These are phyloP conservation scores for Microbotryomycetes sp. DNA, from an alignment of 1,284 basidiomycete species.

Conservation along the genomic window DNA sequence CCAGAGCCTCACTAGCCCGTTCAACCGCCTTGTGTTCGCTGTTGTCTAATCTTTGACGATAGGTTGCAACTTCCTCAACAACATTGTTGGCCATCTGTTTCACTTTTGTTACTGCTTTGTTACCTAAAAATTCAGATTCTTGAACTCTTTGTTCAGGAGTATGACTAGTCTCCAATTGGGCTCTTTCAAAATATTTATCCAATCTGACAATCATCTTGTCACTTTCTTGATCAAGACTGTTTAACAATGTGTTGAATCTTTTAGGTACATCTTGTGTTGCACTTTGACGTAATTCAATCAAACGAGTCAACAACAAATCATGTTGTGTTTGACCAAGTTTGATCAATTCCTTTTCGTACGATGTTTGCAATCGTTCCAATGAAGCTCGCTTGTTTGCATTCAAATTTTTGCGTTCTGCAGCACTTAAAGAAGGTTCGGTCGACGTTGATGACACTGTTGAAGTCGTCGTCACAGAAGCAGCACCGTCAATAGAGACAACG, in stretches of 20 bases:
- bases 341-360: conserved; percentile 35
- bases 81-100: conserved; percentile 19
- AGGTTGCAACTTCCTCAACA: conserved; percentile 28
- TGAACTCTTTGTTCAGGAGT: conserved; percentile 18
- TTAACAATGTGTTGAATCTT: conserved; percentile 26
- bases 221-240: conserved; percentile 29
- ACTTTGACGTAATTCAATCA: conserved; percentile 25
- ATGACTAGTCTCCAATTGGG: conserved; percentile 2
- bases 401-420: conserved; percentile 16
- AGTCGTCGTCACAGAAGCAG: not conserved
- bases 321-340: conserved; percentile 32
- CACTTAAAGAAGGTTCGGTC: conserved; percentile 2
- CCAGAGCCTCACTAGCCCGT: conserved; percentile 26
- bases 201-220: conserved; percentile 28
- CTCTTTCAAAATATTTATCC: conserved; percentile 24
- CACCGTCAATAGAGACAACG: conserved; percentile 2
- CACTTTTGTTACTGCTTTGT: conserved; percentile 30
- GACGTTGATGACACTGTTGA: conserved; percentile 10
- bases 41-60: conserved; percentile 7
- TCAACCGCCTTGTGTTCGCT: conserved; percentile 27
- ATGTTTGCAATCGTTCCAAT: conserved; percentile 28
- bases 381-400: conserved; percentile 32
- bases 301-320: conserved; percentile 25
- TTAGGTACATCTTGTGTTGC: conserved; percentile 31
- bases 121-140: conserved; percentile 14